Evolutionary conservation across 805 yeast species (phyloP), one percentile per base, ranked within the genome.

Genomic region (Candida pseudofarinosa): DNA sequence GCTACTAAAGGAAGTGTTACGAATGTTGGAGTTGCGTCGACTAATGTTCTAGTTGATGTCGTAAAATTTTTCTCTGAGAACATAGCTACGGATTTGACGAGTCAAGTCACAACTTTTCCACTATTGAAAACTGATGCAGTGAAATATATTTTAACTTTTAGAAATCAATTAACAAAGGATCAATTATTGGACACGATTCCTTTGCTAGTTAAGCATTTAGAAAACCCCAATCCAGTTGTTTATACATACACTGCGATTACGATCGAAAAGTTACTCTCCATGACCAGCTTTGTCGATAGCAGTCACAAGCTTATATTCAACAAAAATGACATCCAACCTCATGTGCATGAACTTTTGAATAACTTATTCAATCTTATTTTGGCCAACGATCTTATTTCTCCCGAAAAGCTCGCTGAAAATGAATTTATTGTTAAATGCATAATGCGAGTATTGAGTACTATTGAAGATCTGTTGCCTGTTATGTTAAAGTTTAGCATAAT

Each of bases 241-340:
- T 88, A 86, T 62, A 90, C 99, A 0, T 93, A 90, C 57, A 81
- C 98, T 1, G 90, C 99, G 1, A 84, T 93, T 44, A 89, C 98
- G 1, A 80, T 91, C 47, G 99, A 93, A 61, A 83, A 88, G 53
- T 81, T 93, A 40, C 71, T 93, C 41, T 80, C 96, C 1, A 78
- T 91, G 62, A 80, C 93, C 48, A 80, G 78, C 52, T 69, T 70
- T 47, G 49, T 53, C 18, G 63, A 74, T n/a, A 73, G 79, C 37
- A 71, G 76, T 37, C 77, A 73, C 52, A 67, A 63, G 10, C 73
- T 81, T 17, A 71, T 91, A 45, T 89, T 93, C 59, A 74, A 71
- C 53, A 88, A 88, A 58, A 55, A 59, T 7, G 99, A 93, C 62
- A 71, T 95, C 17, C 74, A 79, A 26, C 77, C 83, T 2, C 68